phyloP scores from a whole-genome alignment of 331 rosid species.

The Ulmus americana region DNA sequence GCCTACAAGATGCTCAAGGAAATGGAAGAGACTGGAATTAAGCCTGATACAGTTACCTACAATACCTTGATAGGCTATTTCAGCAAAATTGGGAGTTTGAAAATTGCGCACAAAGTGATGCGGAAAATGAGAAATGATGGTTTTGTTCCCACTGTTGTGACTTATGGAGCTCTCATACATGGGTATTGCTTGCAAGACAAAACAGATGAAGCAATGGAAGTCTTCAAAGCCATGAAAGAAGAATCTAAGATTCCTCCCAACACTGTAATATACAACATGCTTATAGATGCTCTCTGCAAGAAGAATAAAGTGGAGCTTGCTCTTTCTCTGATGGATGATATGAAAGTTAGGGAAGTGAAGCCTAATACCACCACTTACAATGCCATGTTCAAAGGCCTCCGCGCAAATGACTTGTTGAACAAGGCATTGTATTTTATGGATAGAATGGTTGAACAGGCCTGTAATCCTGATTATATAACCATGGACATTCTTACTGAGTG shows the following conservation, averaged over 20 bases:
- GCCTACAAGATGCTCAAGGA: slow-evolving; percentile 49
- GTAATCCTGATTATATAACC: slow-evolving; percentile 64
- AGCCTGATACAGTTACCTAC: slow-evolving; percentile 59
- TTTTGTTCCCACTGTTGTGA: slow-evolving; percentile 46
- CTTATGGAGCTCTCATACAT: slow-evolving; percentile 65
- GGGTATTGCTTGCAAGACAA: slow-evolving; percentile 52
- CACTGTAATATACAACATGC: slow-evolving; percentile 56
- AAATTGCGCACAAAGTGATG: slow-evolving; percentile 34
- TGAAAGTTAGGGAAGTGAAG: slow-evolving; percentile 51
- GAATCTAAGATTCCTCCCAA: slow-evolving; percentile 53
- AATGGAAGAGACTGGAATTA: slow-evolving; percentile 57
- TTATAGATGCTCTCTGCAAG: slow-evolving; percentile 69
- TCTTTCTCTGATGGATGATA: slow-evolving; percentile 54
- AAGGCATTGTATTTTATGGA: slow-evolving; percentile 65
- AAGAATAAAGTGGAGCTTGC: slow-evolving; percentile 38
- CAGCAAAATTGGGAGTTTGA: slow-evolving; percentile 48
- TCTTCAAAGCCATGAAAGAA: slow-evolving; percentile 47
- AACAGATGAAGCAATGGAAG: slow-evolving; percentile 41
- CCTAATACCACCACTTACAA: slow-evolving; percentile 61
- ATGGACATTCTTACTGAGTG: slow-evolving; percentile 76
- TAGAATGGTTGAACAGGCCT: slow-evolving; percentile 60
- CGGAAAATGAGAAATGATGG: slow-evolving; percentile 53
- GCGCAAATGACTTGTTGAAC: slow-evolving; percentile 39
- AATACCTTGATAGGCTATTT: slow-evolving; percentile 61
- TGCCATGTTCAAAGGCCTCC: slow-evolving; percentile 55